phyloP scores from a whole-genome alignment of 306 rosid species.

The Mimosa bimucronata region DNA sequence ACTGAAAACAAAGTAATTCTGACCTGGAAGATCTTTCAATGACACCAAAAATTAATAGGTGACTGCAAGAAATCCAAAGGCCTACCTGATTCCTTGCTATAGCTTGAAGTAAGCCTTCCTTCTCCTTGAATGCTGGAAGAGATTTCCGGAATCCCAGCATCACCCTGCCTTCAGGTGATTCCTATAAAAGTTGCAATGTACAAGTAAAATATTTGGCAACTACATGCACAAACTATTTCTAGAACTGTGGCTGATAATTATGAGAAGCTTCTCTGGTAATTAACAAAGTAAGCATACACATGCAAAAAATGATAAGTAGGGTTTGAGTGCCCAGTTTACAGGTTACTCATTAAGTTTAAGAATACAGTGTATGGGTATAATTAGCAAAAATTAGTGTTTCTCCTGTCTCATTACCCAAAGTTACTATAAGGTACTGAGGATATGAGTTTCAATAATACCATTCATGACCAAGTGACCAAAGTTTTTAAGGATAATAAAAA shows the following conservation, averaged over 20 bases:
- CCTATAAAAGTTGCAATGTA: slow-evolving; percentile 47
- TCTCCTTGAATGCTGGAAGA: slow-evolving; percentile 85
- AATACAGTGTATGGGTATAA: background rate
- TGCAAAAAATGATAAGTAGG: background rate
- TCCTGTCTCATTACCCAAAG: background rate
- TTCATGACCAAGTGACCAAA: slow-evolving; percentile 3
- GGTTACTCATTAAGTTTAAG: background rate
- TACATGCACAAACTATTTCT: slow-evolving; percentile 28
- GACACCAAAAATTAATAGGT: slow-evolving; percentile 1
- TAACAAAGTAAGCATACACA: background rate
- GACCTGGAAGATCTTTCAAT: slow-evolving; percentile 23
- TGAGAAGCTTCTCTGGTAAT: slow-evolving; percentile 2
- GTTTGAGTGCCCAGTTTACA: background rate
- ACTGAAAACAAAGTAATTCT: slow-evolving; percentile 9
- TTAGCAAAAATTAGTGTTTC: background rate
- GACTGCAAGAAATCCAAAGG: background rate
- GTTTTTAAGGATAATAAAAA: slow-evolving; percentile 6
- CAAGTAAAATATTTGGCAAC: slow-evolving; percentile 4
- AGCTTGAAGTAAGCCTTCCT: slow-evolving; percentile 76
- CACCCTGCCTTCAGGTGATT: slow-evolving; percentile 80
- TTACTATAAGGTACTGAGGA: slow-evolving; percentile 20
- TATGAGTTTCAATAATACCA: background rate
- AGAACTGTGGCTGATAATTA: slow-evolving; percentile 20
- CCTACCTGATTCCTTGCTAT: slow-evolving; percentile 82
- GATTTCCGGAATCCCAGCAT: slow-evolving; percentile 79